A percentile compares a stretch with the other conserved stretches of the same genome.
These are phyloP conservation scores for Angomonas ambiguus DNA, from an alignment of 208 protist genomes.

Conservation along the genomic window DNA sequence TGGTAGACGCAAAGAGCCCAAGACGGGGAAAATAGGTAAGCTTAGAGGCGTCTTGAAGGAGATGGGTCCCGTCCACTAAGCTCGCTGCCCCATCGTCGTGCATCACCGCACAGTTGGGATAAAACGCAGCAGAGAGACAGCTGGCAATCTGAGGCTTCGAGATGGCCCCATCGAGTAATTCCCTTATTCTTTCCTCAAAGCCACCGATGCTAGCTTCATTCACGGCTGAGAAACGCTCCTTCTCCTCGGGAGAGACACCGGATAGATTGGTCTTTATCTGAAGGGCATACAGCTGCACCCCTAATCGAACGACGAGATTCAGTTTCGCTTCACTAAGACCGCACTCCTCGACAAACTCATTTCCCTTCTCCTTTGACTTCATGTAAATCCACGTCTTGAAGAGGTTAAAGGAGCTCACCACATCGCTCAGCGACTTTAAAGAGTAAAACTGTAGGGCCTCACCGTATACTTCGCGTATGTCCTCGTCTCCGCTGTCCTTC, in stretches of 20 bases:
- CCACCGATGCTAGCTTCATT: background rate
- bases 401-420: constrained; percentile 58
- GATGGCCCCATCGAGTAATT: constrained; percentile 35
- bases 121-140: constrained; percentile 62
- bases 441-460: constrained; percentile 82
- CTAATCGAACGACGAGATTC: constrained; percentile 24
- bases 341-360: constrained; percentile 55
- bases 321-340: constrained; percentile 35
- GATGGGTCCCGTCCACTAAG: constrained; percentile 19
- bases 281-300: constrained; percentile 23
- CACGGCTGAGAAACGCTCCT: background rate
- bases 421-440: constrained; percentile 56
- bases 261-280: background rate
- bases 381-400: constrained; percentile 77
- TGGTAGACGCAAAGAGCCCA: constrained; percentile 28
- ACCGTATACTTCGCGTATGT: constrained; percentile 25
- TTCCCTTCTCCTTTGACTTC: constrained; percentile 22
- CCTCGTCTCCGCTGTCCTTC: constrained; percentile 13
- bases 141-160: constrained; percentile 30
- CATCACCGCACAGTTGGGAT: constrained; percentile 59
- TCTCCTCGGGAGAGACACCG: constrained; percentile 12
- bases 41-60: constrained; percentile 8
- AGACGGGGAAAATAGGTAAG: constrained; percentile 15
- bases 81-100: constrained; percentile 25
- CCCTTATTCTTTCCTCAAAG: constrained; percentile 21